Evolutionary conservation across 2,329 filamentous ascomycete genomes (phyloP), one percentile per base, ranked within the genome.

Genomic region (Verticillium longisporum): DNA sequence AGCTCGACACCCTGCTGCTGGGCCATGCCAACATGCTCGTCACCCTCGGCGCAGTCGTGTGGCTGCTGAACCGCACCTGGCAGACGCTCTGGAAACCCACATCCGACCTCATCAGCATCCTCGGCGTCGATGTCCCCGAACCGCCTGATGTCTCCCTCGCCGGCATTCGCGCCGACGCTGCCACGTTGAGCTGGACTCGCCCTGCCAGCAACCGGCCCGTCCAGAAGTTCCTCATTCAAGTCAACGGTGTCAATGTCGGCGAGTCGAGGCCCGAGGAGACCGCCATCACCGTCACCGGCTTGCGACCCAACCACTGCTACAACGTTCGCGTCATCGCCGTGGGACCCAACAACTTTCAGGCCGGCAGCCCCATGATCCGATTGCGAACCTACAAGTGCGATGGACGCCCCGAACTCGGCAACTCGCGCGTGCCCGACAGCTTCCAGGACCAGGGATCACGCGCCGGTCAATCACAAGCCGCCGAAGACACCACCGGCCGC

Each of bases 261-360:
- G 91, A 97, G 70, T 91, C 93, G 55, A 88, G 72, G n/a, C 72
- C 86, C 65, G 84, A 86, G 66, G 92, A 96, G 72, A 92, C 89
- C 0, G 90, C 92, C n/a, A 92, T 97, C 59, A 93, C 91, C 55
- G 92, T 99, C 60, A 92, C 90, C 36, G 92, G 93, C 45, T 81
- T 99, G 7, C 88, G 89, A 68, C 92, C 95, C 0, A 88, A 89
- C 66, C 90, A 91, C 69, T 96, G 93, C 69, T 98, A 98, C 76
- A 96, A 96, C 66, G 88, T 99, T 33, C 89, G 94, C 63, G 91
- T 98, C 60, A 90, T 97, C 67, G 92, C 94, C 45, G 89, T 97
- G 60, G 96, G 94, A 57, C 86, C 89, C 34, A 92, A 93, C 67
- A 96, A 95, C 73, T 98, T 98, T 69, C 92, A 96, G 71, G 92